Percentiles rank a stretch among this genome's conserved stretches.
phyloP scores from a whole-genome alignment of 2,329 filamentous ascomycete genomes.

The Monilinia vaccinii-corymbosi region DNA sequence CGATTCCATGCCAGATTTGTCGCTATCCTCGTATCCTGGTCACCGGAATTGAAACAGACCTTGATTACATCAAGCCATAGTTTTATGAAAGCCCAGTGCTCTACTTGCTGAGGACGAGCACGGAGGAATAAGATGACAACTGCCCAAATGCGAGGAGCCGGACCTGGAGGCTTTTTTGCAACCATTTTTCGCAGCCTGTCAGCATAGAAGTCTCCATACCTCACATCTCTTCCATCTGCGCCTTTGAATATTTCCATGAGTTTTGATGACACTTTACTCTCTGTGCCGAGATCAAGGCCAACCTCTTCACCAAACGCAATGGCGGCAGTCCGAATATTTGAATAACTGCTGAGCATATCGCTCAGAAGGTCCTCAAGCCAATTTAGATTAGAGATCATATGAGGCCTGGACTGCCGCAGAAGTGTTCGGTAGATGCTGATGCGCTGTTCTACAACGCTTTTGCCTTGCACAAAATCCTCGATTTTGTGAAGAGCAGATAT shows the following conservation, averaged over 20 bases:
- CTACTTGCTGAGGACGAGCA: conserved; percentile 45
- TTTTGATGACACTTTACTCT: conserved; percentile 56
- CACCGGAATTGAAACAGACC: conserved; percentile 72
- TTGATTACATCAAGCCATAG: conserved; percentile 74
- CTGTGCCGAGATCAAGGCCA: conserved; percentile 58
- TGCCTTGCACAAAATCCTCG: conserved; percentile 65
- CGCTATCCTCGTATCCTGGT: conserved; percentile 60
- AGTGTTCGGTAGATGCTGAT: conserved; percentile 72
- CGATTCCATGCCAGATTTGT: conserved; percentile 82
- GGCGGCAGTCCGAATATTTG: conserved; percentile 67
- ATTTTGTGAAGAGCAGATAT: conserved; percentile 63
- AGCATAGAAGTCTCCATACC: conserved; percentile 61
- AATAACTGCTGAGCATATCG: conserved; percentile 69
- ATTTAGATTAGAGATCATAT: conserved; percentile 62
- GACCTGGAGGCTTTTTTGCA: conserved; percentile 49
- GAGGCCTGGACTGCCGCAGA: conserved; percentile 57
- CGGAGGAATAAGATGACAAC: conserved; percentile 71
- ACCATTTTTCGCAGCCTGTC: conserved; percentile 60
- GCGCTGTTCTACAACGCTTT: conserved; percentile 69
- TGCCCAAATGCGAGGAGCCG: conserved; percentile 84
- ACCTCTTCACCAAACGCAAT: conserved; percentile 66
- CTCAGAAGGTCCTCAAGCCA: conserved; percentile 80
- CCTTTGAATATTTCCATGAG: conserved; percentile 55
- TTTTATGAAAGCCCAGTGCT: conserved; percentile 62
- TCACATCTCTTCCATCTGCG: conserved; percentile 25